Percentiles rank a stretch among this genome's conserved stretches.
phyloP scores from a whole-genome alignment of 2,329 filamentous ascomycete species.

The Cladophialophora carrionii region DNA sequence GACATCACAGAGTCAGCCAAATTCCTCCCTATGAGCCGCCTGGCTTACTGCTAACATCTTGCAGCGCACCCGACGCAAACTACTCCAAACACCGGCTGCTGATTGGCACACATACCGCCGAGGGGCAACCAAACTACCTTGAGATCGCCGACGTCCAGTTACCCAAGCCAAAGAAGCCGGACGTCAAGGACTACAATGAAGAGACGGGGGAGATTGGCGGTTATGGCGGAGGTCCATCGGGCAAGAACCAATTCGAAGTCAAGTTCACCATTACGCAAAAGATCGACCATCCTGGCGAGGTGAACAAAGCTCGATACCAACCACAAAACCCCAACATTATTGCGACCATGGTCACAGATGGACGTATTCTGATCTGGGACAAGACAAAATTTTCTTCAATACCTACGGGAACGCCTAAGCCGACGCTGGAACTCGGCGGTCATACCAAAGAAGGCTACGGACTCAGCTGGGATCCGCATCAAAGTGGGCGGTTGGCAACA shows the following conservation, averaged over 20 bases:
- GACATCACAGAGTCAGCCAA: constrained; percentile 74
- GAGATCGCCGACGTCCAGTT: constrained; percentile 95
- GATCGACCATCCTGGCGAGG: constrained; percentile 93
- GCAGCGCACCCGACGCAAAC: constrained; percentile 76
- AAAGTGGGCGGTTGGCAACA: constrained; percentile 78
- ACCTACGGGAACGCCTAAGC: constrained; percentile 73
- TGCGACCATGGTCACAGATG: constrained; percentile 86
- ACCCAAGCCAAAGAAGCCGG: constrained; percentile 72
- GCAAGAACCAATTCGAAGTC: constrained; percentile 70
- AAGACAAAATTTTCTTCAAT: constrained; percentile 86
- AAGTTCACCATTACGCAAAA: constrained; percentile 92
- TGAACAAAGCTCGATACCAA: constrained; percentile 98
- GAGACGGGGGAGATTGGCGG: constrained; percentile 91
- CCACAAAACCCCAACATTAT: constrained; percentile 97
- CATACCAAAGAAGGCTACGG: constrained; percentile 91
- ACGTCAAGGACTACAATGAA: constrained; percentile 85
- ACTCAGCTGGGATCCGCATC: constrained; percentile 86
- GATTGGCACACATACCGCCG: constrained; percentile 91
- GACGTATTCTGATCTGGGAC: constrained; percentile 89
- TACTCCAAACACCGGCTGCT: constrained; percentile 86
- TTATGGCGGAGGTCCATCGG: constrained; percentile 71
- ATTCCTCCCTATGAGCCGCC: background rate
- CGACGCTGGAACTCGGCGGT: constrained; percentile 82
- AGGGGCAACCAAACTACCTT: constrained; percentile 82
- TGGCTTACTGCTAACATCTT: constrained; percentile 21